A percentile compares a stretch with the other conserved stretches of the same genome.
Conservation (phyloP, 768 basidiomycete species). For the Lanmaoa rubissima region DNA sequence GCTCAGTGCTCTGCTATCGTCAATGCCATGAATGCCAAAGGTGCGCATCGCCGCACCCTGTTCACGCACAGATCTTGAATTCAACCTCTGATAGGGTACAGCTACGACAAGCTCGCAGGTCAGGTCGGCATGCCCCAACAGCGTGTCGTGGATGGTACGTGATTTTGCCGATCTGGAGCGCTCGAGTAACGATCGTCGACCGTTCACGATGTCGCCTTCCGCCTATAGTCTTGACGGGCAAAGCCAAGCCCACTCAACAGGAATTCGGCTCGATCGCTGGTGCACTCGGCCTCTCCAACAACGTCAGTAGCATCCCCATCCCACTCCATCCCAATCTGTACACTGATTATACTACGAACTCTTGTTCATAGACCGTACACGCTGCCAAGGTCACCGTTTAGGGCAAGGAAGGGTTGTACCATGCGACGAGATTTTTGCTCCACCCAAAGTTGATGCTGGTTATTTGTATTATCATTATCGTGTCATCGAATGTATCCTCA, state of each 20-base stretch:
- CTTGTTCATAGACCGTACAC: not conserved
- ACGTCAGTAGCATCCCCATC: constrained; percentile 25
- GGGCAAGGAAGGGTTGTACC: not conserved
- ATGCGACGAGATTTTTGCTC: not conserved
- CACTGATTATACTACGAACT: not conserved
- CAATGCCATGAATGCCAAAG: constrained; percentile 46
- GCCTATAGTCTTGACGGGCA: constrained; percentile 49
- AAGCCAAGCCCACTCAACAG: constrained; percentile 37
- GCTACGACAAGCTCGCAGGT: constrained; percentile 39
- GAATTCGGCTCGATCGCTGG: constrained; percentile 52
- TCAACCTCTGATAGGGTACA: constrained; percentile 1
- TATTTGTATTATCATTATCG: constrained; percentile 8
- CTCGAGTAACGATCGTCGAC: not conserved
- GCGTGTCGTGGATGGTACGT: constrained; percentile 56
- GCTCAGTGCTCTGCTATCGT: constrained; percentile 55
- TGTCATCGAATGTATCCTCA: constrained; percentile 1
- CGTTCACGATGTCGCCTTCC: not conserved
- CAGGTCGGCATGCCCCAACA: constrained; percentile 42
- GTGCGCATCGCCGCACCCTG: constrained; percentile 31
- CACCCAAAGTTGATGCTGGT: not conserved
- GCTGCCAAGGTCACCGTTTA: not conserved
- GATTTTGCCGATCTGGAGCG: not conserved
- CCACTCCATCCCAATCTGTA: not conserved
- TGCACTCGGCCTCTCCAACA: constrained; percentile 39
- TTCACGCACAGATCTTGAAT: not conserved